Evolutionary conservation across 352 stramenopile species (phyloP).

Genomic region (Pythium pyrilobum): DNA sequence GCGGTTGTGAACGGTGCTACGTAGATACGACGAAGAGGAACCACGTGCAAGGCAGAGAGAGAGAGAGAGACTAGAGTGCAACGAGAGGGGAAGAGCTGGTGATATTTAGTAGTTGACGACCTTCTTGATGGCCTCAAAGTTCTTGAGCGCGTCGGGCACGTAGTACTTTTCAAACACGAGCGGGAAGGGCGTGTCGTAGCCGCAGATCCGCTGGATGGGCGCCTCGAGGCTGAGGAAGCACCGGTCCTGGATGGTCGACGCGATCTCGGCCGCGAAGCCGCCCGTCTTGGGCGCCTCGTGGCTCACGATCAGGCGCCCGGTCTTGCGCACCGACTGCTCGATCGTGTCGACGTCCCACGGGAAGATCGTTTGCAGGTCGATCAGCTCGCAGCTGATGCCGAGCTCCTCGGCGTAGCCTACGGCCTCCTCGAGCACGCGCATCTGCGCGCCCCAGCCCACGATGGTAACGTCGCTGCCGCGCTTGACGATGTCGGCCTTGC

Average conservation of each 20-base stretch:
- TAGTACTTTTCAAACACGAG: conserved; percentile 97
- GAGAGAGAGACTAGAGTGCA: background rate
- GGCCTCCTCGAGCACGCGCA: conserved; percentile 81
- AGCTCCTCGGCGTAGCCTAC: conserved; percentile 86
- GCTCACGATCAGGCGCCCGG: conserved; percentile 93
- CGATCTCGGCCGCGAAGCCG: conserved; percentile 96
- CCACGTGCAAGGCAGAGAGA: background rate
- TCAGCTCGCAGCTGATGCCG: conserved; percentile 96
- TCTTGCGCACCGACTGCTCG: conserved; percentile 95
- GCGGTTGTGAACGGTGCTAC: background rate
- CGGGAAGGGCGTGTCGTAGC: conserved; percentile 97
- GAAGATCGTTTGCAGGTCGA: conserved; percentile 97
- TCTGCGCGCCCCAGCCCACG: conserved; percentile 92
- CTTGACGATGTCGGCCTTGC: conserved; percentile 92
- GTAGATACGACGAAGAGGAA: background rate
- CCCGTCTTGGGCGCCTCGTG: conserved; percentile 95
- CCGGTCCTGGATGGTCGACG: conserved; percentile 88
- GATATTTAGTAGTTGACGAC: conserved; percentile 80
- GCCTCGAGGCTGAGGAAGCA: conserved; percentile 97
- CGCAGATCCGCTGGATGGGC: conserved; percentile 91
- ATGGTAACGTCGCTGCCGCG: conserved; percentile 93
- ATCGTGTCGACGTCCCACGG: conserved; percentile 96
- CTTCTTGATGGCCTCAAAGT: conserved; percentile 94
- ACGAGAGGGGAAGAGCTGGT: background rate
- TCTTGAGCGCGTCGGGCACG: conserved; percentile 91